A percentile compares a stretch with the other conserved stretches of the same genome.
These are phyloP conservation scores for Sphagnum fallax DNA, from an alignment of 228 moss, liverwort and hornwort species.

Conservation along the genomic window DNA sequence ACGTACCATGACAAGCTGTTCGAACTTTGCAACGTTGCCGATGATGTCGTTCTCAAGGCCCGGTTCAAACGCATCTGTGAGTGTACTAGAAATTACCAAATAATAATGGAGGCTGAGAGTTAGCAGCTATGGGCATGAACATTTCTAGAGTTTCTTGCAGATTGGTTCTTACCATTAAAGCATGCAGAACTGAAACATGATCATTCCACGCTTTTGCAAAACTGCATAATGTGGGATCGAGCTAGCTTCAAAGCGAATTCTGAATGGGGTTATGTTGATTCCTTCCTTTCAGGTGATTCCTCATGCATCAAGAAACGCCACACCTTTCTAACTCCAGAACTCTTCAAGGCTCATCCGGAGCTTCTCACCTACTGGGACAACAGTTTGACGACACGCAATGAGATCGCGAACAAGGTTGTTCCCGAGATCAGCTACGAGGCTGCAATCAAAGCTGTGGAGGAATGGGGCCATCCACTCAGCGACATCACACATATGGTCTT, in stretches of 20 bases:
- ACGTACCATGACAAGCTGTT: conserved; percentile 1
- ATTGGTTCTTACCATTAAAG: too few relatives aligned
- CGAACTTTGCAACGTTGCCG: background rate
- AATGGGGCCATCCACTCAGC: conserved; percentile 2
- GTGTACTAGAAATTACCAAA: background rate
- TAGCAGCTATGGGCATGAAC: too few relatives aligned
- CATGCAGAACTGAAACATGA: too few relatives aligned
- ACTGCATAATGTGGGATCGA: too few relatives aligned
- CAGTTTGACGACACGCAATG: background rate
- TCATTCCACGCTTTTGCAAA: too few relatives aligned
- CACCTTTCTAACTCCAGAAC: background rate
- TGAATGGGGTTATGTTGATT: too few relatives aligned
- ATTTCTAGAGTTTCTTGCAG: too few relatives aligned
- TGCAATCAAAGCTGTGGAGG: background rate
- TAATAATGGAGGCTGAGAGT: too few relatives aligned
- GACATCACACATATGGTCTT: conserved; percentile 7
- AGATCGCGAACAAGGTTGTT: background rate
- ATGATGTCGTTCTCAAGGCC: background rate
- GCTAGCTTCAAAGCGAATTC: too few relatives aligned
- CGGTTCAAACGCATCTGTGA: conserved; percentile 5
- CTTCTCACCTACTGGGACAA: conserved; percentile 4
- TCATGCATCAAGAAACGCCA: conserved; percentile 11
- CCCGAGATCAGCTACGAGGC: background rate
- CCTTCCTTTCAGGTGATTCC: conserved; percentile 9
- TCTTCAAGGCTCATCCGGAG: conserved; percentile 3